These are phyloP conservation scores for Adansonia gregorii DNA, from an alignment of 441 rosid species.

Conservation along the genomic window DNA sequence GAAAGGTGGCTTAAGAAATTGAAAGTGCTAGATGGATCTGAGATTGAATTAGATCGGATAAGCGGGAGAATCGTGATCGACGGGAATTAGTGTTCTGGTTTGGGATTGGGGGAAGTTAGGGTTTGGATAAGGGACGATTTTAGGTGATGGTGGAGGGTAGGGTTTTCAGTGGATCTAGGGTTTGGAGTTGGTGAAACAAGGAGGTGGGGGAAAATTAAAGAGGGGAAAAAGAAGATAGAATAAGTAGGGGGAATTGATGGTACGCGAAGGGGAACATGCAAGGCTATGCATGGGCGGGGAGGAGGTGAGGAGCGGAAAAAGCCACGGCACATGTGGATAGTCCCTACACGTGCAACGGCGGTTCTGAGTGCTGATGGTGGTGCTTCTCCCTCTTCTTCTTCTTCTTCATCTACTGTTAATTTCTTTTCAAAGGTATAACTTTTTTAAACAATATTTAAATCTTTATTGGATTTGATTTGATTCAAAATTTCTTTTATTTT, in stretches of 20 bases:
- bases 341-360: slow-evolving; percentile 59
- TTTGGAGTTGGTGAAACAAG: slow-evolving; percentile 8
- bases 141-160: slow-evolving; percentile 21
- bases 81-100: slow-evolving; percentile 33
- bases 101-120: slow-evolving; percentile 26
- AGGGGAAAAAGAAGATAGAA: background rate
- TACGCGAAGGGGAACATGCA: slow-evolving; percentile 61
- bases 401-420: slow-evolving; percentile 45
- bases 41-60: slow-evolving; percentile 17
- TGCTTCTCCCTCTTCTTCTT: slow-evolving; percentile 47
- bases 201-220: background rate
- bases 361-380: slow-evolving; percentile 47
- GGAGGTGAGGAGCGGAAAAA: slow-evolving; percentile 51
- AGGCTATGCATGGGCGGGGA: slow-evolving; percentile 67
- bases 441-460: background rate
- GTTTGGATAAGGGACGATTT: background rate
- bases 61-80: slow-evolving; percentile 21
- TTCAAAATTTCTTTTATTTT: background rate
- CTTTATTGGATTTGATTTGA: slow-evolving; percentile 3
- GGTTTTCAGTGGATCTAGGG: slow-evolving; percentile 31
- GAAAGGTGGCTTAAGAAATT: slow-evolving; percentile 19
- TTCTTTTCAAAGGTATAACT: slow-evolving; percentile 65
- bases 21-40: slow-evolving; percentile 21
- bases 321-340: slow-evolving; percentile 76
- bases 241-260: slow-evolving; percentile 48